These are phyloP conservation scores for Yamadazyma sp. DNA, from an alignment of 805 yeast species.

Conservation along the genomic window DNA sequence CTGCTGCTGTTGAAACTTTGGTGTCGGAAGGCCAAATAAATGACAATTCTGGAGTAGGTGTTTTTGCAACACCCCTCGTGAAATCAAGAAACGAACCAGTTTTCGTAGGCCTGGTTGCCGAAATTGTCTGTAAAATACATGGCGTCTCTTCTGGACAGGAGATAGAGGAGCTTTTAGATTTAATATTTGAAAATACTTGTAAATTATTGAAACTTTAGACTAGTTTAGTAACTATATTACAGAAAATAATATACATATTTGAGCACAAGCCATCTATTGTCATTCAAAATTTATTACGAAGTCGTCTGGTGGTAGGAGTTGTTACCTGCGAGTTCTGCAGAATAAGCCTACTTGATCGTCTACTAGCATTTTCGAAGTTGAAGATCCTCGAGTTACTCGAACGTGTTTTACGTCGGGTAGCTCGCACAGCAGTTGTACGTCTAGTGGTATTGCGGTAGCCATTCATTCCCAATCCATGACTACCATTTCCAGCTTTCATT, in stretches of 20 bases:
- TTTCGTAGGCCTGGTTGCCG: conserved; percentile 76
- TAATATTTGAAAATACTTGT: conserved; percentile 36
- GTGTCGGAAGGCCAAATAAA: conserved; percentile 8
- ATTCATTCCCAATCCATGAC: too few species aligned
- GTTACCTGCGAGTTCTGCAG: background rate
- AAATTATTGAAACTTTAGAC: conserved; percentile 23
- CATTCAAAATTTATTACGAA: conserved; percentile 4
- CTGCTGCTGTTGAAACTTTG: conserved; percentile 14
- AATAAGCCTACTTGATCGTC: conserved; percentile 4
- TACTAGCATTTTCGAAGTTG: too few species aligned
- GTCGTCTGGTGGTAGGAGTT: conserved; percentile 1
- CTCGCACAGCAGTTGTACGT: too few species aligned
- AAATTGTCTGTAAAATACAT: conserved; percentile 34
- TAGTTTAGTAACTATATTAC: conserved; percentile 13
- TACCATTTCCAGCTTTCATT: too few species aligned
- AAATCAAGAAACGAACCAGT: conserved; percentile 94
- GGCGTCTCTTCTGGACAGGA: conserved; percentile 28
- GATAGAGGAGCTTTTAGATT: conserved; percentile 33
- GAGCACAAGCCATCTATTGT: too few species aligned
- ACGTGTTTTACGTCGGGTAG: too few species aligned
- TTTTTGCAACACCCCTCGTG: conserved; percentile 50
- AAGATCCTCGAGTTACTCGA: too few species aligned
- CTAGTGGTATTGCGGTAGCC: too few species aligned
- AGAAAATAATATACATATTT: conserved; percentile 1
- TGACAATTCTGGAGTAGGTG: conserved; percentile 18